Conservation (phyloP, 805 yeast genomes). For the Blastobotrys chiropterorum region DNA sequence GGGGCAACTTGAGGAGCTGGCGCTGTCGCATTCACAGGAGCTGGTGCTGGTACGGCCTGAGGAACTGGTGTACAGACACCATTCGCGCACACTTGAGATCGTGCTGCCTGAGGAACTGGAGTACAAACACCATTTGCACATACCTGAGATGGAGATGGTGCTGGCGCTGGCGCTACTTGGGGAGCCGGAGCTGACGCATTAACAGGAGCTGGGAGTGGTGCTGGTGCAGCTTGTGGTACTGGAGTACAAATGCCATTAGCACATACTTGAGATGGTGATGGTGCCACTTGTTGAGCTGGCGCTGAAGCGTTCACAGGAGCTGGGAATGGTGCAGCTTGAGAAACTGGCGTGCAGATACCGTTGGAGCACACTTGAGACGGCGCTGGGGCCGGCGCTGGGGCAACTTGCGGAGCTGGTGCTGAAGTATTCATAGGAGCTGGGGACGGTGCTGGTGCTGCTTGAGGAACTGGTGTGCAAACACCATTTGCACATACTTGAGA, state of each 20-base stretch:
- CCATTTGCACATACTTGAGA: background rate
- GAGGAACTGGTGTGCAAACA: background rate
- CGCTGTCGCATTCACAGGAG: too few species aligned
- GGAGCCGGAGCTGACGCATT: too few species aligned
- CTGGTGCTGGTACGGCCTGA: too few species aligned
- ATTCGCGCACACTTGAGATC: too few species aligned
- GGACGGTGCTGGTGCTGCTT: background rate
- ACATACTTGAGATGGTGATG: background rate
- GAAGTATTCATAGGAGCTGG: too few species aligned
- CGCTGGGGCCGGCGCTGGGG: too few species aligned
- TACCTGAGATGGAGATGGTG: background rate
- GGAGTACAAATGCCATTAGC: background rate
- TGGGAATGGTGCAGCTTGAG: too few species aligned
- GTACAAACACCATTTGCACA: background rate
- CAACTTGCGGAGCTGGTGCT: too few species aligned
- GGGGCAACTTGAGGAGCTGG: too few species aligned
- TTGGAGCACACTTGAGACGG: conserved; percentile 4
- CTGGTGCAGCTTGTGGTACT: background rate
- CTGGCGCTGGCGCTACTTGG: background rate
- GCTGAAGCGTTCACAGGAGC: background rate
- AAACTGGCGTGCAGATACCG: conserved; percentile 2
- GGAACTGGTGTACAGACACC: too few species aligned
- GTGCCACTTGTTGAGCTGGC: background rate
- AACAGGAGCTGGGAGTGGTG: background rate
- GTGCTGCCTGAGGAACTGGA: too few species aligned